Percentiles rank a stretch among this genome's conserved stretches.
Conservation (phyloP, 2,329 filamentous ascomycete genomes). For the Furcasterigmium furcatum region DNA sequence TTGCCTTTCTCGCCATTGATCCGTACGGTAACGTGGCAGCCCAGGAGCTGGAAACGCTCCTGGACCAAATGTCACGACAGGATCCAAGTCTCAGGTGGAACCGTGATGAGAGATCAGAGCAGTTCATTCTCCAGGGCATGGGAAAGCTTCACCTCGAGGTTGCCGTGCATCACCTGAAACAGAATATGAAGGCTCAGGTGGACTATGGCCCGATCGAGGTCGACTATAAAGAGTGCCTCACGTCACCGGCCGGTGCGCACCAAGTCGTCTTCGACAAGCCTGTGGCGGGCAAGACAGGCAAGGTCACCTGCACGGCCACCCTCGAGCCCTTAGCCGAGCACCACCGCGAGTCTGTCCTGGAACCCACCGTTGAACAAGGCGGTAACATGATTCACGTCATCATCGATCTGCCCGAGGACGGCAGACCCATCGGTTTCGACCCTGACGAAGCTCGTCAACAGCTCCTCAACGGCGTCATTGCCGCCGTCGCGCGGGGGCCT, state of each 20-base stretch:
- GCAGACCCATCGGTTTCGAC: slow-evolving; percentile 46
- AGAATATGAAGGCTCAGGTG: slow-evolving; percentile 84
- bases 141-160: slow-evolving; percentile 95
- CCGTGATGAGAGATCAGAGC: slow-evolving; percentile 84
- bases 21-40: slow-evolving; percentile 74
- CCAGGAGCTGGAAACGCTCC: slow-evolving; percentile 71
- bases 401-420: slow-evolving; percentile 45
- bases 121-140: slow-evolving; percentile 94
- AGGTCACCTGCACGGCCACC: slow-evolving; percentile 68
- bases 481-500: slow-evolving; percentile 82
- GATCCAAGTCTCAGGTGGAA: slow-evolving; percentile 88
- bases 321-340: slow-evolving; percentile 57
- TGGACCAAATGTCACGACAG: slow-evolving; percentile 79
- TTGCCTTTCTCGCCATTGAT: slow-evolving; percentile 95
- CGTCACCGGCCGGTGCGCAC: slow-evolving; percentile 50
- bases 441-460: slow-evolving; percentile 49
- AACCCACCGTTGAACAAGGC: slow-evolving; percentile 52
- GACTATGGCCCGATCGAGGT: slow-evolving; percentile 90
- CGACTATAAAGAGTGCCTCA: slow-evolving; percentile 84
- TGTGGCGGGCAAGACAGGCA: slow-evolving; percentile 75
- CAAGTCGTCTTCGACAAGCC: slow-evolving; percentile 71
- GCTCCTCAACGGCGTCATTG: slow-evolving; percentile 76
- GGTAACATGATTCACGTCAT: slow-evolving; percentile 66
- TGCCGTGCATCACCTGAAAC: slow-evolving; percentile 80
- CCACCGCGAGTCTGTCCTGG: slow-evolving; percentile 23